These are phyloP conservation scores for Arabis alpina DNA, from an alignment of 345 rosid species.

Conservation along the genomic window DNA sequence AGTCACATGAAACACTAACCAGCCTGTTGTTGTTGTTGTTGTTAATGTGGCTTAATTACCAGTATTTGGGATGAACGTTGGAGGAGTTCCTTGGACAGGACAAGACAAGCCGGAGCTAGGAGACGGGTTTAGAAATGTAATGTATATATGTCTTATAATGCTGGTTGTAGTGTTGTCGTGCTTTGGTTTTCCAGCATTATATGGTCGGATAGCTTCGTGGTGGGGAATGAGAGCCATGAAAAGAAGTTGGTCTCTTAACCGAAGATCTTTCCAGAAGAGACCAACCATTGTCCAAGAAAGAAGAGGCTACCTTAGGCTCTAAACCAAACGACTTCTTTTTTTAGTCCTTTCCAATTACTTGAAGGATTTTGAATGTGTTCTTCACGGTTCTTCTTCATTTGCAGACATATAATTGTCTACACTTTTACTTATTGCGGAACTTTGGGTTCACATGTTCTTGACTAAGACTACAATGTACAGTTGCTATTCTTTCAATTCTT, in stretches of 20 bases:
- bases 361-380: neutral
- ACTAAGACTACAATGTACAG: conserved; percentile 37
- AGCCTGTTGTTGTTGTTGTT: neutral
- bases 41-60: conserved; percentile 19
- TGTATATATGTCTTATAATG: conserved; percentile 71
- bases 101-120: conserved; percentile 62
- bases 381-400: conserved; percentile 20
- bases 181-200: conserved; percentile 68
- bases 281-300: conserved; percentile 53
- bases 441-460: conserved; percentile 18
- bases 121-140: conserved; percentile 87
- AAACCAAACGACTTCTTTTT: conserved; percentile 19
- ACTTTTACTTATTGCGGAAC: neutral
- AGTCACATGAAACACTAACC: neutral
- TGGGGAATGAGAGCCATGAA: conserved; percentile 49
- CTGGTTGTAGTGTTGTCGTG: conserved; percentile 62
- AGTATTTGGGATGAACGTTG: conserved; percentile 99
- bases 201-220: conserved; percentile 59
- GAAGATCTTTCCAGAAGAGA: conserved; percentile 70
- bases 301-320: conserved; percentile 80
- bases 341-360: too few species aligned
- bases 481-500: conserved; percentile 18
- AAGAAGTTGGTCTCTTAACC: conserved; percentile 75
- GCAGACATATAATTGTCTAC: conserved; percentile 10
- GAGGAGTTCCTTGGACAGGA: conserved; percentile 99